Percentiles rank a stretch among this genome's conserved stretches.
Evolutionary conservation across 2,329 filamentous ascomycete species (phyloP).

Genomic region (Ophiostoma sp.): DNA sequence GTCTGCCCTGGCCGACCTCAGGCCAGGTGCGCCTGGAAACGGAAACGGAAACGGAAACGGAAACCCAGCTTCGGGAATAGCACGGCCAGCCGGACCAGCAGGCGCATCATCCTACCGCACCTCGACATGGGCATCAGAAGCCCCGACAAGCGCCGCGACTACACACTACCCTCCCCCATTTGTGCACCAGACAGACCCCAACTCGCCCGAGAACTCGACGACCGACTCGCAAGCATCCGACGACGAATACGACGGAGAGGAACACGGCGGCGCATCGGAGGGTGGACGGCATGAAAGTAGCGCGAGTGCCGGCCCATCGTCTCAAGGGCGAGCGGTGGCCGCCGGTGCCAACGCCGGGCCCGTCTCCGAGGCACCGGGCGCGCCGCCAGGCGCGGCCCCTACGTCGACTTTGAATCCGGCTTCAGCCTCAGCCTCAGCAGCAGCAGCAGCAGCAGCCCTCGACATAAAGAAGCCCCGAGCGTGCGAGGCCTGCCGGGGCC

Average conservation of each 20-base stretch:
- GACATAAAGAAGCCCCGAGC: constrained; percentile 65
- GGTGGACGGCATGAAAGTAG: background rate
- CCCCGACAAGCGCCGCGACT: background rate
- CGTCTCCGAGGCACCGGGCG: background rate
- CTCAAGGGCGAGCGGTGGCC: background rate
- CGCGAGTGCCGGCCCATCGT: background rate
- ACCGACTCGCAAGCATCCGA: constrained; percentile 22
- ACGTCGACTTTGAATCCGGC: background rate
- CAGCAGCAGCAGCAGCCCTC: background rate
- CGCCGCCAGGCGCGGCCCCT: background rate
- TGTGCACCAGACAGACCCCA: background rate
- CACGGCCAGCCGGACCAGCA: background rate
- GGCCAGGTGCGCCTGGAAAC: constrained; percentile 20
- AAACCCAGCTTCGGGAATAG: constrained; percentile 1
- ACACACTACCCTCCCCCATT: background rate
- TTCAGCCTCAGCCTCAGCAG: background rate
- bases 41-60: too few relatives aligned
- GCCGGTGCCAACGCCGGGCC: background rate
- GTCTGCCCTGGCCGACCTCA: constrained; percentile 22
- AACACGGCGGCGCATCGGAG: constrained; percentile 28
- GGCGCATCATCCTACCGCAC: background rate
- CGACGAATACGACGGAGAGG: constrained; percentile 29
- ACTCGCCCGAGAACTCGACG: constrained; percentile 15
- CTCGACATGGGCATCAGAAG: background rate
- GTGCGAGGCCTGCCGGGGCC: constrained; percentile 68